A percentile compares a stretch with the other conserved stretches of the same genome.
Evolutionary conservation across 2,329 filamentous ascomycete species (phyloP).

Genomic region (Colletotrichum orbiculare): DNA sequence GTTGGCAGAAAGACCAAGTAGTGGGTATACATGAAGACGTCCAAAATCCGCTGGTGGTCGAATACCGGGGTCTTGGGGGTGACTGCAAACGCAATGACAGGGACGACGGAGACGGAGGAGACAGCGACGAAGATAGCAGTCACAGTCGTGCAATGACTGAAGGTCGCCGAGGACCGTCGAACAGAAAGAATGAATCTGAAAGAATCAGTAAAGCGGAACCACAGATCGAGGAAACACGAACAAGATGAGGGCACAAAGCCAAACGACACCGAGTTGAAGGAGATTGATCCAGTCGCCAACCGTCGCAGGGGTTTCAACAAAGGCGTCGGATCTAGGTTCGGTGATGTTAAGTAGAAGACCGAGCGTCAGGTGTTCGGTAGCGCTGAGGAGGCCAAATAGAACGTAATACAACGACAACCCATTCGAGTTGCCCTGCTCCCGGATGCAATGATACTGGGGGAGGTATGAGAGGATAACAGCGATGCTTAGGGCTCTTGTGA

Average conservation of each 20-base stretch:
- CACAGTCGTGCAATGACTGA: no score
- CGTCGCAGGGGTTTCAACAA: conserved; percentile 18
- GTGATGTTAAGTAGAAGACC: conserved; percentile 21
- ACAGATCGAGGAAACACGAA: neutral
- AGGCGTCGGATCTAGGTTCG: neutral
- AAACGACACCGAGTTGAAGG: conserved; percentile 13
- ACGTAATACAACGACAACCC: conserved; percentile 23
- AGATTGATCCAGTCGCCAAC: conserved; percentile 31
- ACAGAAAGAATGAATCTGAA: conserved; percentile 2
- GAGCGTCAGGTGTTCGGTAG: conserved; percentile 18
- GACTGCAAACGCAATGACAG: neutral
- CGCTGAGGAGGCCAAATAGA: conserved; percentile 6
- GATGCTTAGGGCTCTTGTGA: neutral
- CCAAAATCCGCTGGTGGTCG: neutral
- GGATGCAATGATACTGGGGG: conserved; percentile 23
- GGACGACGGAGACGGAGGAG: neutral
- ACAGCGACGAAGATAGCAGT: no score
- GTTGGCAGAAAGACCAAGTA: neutral
- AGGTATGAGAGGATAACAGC: conserved; percentile 4
- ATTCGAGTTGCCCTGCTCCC: conserved; percentile 13
- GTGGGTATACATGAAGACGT: conserved; percentile 2
- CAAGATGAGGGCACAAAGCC: conserved; percentile 5
- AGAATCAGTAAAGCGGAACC: neutral
- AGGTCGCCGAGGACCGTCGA: neutral
- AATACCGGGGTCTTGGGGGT: neutral